These are phyloP conservation scores for Moesziomyces sp. DNA, from an alignment of 1,284 basidiomycete genomes.

Conservation along the genomic window DNA sequence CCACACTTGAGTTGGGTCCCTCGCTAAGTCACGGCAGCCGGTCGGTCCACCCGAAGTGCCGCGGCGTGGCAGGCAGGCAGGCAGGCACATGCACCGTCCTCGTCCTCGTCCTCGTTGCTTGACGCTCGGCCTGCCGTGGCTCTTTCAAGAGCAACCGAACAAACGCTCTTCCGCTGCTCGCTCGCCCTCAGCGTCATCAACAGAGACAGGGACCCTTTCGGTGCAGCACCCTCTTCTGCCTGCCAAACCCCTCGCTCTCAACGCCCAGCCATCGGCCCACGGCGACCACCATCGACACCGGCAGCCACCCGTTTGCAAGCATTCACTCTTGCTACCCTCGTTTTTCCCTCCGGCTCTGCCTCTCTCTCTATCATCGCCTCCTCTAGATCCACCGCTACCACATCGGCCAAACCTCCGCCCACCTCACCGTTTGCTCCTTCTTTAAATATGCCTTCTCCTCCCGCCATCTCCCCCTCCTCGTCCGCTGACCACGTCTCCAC, in stretches of 20 bases:
- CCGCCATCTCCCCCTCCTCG: slow-evolving; percentile 3
- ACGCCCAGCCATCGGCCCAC: not conserved
- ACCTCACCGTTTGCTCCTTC: not conserved
- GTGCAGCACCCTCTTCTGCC: not conserved
- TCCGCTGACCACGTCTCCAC: slow-evolving; percentile 4
- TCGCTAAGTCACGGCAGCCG: not conserved
- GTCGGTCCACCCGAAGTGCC: not conserved
- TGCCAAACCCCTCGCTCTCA: not conserved
- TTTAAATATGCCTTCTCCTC: slow-evolving; percentile 20
- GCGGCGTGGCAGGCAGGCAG: not conserved
- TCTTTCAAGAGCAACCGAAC: too few relatives aligned
- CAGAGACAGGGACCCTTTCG: not conserved
- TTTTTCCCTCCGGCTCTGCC: not conserved
- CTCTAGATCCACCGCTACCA: not conserved
- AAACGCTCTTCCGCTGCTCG: too few relatives aligned
- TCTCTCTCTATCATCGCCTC: not conserved
- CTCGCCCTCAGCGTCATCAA: not conserved
- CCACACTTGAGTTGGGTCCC: not conserved
- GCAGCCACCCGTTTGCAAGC: not conserved
- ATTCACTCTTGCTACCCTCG: not conserved
- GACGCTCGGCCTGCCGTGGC: not conserved
- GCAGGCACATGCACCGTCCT: not conserved
- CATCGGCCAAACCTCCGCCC: not conserved
- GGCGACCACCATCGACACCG: not conserved
- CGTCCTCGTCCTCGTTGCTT: not conserved